Base-by-base conservation (phyloP, 2,329 filamentous ascomycete genomes). In the Colletotrichum tanaceti region DNA sequence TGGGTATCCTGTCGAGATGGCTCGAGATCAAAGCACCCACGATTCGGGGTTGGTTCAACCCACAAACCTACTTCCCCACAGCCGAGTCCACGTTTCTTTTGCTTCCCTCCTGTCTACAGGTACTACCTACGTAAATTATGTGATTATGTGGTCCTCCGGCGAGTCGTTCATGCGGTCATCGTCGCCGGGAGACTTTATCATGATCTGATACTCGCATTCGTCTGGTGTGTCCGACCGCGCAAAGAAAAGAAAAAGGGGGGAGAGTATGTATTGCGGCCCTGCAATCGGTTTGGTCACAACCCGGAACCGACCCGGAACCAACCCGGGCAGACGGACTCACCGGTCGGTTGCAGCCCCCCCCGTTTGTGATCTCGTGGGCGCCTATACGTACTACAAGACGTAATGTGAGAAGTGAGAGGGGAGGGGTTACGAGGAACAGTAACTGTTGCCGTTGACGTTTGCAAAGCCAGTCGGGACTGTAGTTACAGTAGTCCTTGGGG, bases 331-430 rank as follows among this genome's bases (percentile, higher is more conserved):
- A 35, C 13, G 18, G 18, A 43, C 2, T 28, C 16, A 7, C 10
- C 10, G 32, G 13, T 22, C 10, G 16, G 46, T n/a, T 54, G 24
- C 58, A 14, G 46, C 52, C 18, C 39, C 11, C 18, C 39, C 11
- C 18, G 11, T 13, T 64, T 9, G 24, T 24, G 24, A 52, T 64
- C 53, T 68, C 39, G 53, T 28, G 38, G 58, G 43, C 22, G 53
- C 64, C 52, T 47, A 58, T 46, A 46, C n/a, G n/a, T n/a, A n/a
- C n/a, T n/a, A n/a, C n/a, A 46, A 46, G 18, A 22, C 52, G 65
- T 68, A 47, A n/a, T n/a, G n/a, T n/a, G 60, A 53, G 46, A 20
- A 28, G 3, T 6, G 13, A 6, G 52, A n/a, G 18, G 18, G 44
- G 41, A 24, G 18, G 44, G 20, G 38, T 57, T 44, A n/a, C 32